phyloP scores from a whole-genome alignment of 2,329 filamentous ascomycete species.

The Parafenestella ontariensis region DNA sequence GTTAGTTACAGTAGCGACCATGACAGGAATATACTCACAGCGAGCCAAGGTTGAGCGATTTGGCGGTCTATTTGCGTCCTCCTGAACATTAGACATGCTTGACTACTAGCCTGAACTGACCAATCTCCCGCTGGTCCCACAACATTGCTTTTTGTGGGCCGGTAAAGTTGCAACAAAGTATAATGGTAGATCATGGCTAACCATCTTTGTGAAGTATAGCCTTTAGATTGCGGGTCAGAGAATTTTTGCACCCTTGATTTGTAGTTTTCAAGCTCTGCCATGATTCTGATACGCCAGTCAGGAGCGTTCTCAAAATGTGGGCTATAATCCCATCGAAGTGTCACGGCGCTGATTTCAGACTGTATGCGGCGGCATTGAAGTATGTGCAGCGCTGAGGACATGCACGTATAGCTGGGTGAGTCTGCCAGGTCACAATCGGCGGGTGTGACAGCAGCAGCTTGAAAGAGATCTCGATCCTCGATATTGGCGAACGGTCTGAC shows the following conservation, averaged over 20 bases:
- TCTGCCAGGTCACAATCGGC: constrained; percentile 13
- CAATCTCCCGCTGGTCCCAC: constrained; percentile 24
- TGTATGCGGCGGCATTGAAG: constrained; percentile 28
- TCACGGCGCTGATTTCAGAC: constrained; percentile 24
- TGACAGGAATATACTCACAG: constrained; percentile 9
- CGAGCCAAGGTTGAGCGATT: constrained; percentile 28
- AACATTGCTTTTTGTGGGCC: constrained; percentile 22
- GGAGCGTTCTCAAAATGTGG: constrained; percentile 16
- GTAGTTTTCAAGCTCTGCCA: constrained; percentile 23
- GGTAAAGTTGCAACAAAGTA: constrained; percentile 24
- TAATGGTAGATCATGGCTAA: constrained; percentile 31
- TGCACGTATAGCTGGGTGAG: constrained; percentile 16
- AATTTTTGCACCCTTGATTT: constrained; percentile 21
- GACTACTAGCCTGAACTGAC: constrained; percentile 27
- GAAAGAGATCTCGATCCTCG: constrained; percentile 18
- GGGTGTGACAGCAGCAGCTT: constrained; percentile 12
- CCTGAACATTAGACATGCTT: constrained; percentile 27
- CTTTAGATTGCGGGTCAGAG: constrained; percentile 25
- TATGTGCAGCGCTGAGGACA: constrained; percentile 25
- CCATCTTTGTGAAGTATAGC: constrained; percentile 28
- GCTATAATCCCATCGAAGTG: constrained; percentile 21
- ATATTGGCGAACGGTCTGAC: constrained; percentile 23
- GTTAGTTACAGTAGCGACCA: constrained; percentile 1
- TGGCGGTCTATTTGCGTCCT: constrained; percentile 28
- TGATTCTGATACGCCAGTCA: constrained; percentile 25